Percentiles rank a stretch among this genome's conserved stretches.
Conservation (phyloP, 345 rosid genomes). For the Lepidium africanum region DNA sequence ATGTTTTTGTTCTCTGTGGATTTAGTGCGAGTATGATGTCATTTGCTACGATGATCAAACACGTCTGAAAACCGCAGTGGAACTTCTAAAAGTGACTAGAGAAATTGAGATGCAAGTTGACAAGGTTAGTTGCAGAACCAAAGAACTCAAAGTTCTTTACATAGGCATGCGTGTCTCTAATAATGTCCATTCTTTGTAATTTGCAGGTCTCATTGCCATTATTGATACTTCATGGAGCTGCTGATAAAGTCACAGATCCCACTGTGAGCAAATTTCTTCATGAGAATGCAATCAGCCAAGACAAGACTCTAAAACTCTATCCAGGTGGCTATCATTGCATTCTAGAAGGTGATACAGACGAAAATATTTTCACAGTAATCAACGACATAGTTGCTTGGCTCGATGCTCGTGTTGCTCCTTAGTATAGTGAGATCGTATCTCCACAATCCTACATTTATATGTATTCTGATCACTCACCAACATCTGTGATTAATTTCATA, state of each 20-base stretch:
- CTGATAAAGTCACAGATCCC: conserved; percentile 86
- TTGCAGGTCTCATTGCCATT: conserved; percentile 79
- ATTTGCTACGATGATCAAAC: conserved; percentile 51
- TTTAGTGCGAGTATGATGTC: conserved; percentile 72
- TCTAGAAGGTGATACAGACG: conserved; percentile 89
- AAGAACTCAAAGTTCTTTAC: neutral
- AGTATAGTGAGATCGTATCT: conserved; percentile 7
- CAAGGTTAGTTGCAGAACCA: conserved; percentile 34
- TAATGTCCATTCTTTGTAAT: neutral
- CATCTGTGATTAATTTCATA: neutral
- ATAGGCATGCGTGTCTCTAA: neutral
- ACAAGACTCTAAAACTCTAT: conserved; percentile 80
- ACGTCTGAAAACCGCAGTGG: conserved; percentile 68
- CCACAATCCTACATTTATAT: neutral
- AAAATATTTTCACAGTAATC: conserved; percentile 46
- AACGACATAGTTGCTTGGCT: conserved; percentile 72
- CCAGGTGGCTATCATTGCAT: conserved; percentile 83
- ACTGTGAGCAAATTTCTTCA: conserved; percentile 69
- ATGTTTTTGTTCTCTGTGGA: conserved; percentile 3
- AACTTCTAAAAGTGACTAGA: conserved; percentile 63
- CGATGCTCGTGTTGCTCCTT: conserved; percentile 36
- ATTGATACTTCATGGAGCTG: conserved; percentile 83
- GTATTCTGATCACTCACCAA: neutral
- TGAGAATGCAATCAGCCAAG: conserved; percentile 62
- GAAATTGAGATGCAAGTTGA: conserved; percentile 63